phyloP scores from a whole-genome alignment of 2,329 filamentous ascomycete species.

The Biscogniauxia sp. region DNA sequence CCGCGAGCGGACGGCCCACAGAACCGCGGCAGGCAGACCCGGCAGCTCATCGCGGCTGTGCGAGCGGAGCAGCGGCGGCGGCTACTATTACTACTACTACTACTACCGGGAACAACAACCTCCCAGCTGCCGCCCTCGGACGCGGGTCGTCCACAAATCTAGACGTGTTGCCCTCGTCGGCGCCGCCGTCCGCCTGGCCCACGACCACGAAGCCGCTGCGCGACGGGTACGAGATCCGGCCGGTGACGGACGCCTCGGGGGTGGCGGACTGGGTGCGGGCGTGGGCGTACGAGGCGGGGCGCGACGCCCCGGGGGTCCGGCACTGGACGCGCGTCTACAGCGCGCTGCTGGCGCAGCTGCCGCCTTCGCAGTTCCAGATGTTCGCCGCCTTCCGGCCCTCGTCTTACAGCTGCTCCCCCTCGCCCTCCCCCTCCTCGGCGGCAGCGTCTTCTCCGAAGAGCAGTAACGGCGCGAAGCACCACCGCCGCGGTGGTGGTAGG shows the following conservation, averaged over 20 bases:
- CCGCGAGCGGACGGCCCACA: too few species aligned
- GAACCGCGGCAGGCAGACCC: too few species aligned
- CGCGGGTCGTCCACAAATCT: too few species aligned
- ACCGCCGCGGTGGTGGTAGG: not conserved
- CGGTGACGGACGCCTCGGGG: not conserved
- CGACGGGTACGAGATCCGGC: slow-evolving; percentile 23
- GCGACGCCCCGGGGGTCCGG: not conserved
- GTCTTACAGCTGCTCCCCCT: not conserved
- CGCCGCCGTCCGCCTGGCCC: not conserved
- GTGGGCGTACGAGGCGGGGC: slow-evolving; percentile 10
- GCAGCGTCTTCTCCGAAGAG: not conserved
- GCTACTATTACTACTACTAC: too few species aligned
- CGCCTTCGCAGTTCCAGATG: slow-evolving; percentile 15
- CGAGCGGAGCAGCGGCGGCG: too few species aligned
- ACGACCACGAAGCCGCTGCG: slow-evolving; percentile 43
- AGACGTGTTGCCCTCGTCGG: not conserved
- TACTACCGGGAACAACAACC: too few species aligned
- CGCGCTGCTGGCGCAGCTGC: slow-evolving; percentile 5
- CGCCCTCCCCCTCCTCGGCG: not conserved
- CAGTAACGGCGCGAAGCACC: too few species aligned
- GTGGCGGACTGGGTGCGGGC: slow-evolving; percentile 13
- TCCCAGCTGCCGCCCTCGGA: too few species aligned
- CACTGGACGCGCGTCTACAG: slow-evolving; percentile 15
- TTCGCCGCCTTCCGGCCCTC: slow-evolving; percentile 5
- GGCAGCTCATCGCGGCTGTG: too few species aligned